A percentile compares a stretch with the other conserved stretches of the same genome.
Evolutionary conservation across 257 asterid species (phyloP).

Genomic region (Primulina tabacum): DNA sequence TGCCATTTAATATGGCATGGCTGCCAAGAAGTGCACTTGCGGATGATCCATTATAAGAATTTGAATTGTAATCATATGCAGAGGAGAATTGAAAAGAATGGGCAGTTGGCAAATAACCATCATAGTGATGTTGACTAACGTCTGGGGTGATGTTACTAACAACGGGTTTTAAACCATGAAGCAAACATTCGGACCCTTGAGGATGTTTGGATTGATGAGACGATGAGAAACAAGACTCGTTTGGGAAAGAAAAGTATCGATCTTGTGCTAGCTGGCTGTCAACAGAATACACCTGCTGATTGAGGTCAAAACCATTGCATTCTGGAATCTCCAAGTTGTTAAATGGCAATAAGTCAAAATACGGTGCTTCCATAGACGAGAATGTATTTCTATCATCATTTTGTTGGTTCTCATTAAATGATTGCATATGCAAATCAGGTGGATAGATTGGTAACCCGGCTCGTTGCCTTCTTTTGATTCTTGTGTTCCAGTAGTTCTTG

Average conservation of each 20-base stretch:
- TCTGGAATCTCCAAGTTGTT: slow-evolving; percentile 40
- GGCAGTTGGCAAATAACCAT: slow-evolving; percentile 29
- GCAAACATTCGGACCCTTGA: slow-evolving; percentile 33
- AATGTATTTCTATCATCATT: slow-evolving; percentile 25
- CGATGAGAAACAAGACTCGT: slow-evolving; percentile 26
- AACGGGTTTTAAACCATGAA: slow-evolving; percentile 22
- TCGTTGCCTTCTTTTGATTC: slow-evolving; percentile 54
- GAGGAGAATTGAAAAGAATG: slow-evolving; percentile 32
- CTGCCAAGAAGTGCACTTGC: slow-evolving; percentile 37
- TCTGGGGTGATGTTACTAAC: slow-evolving; percentile 26
- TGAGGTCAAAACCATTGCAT: slow-evolving; percentile 35
- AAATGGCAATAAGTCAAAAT: slow-evolving; percentile 27
- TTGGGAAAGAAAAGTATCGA: slow-evolving; percentile 23
- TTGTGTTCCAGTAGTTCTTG: slow-evolving; percentile 63
- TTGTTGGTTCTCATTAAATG: slow-evolving; percentile 31
- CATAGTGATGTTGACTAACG: slow-evolving; percentile 33
- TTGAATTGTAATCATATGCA: slow-evolving; percentile 31
- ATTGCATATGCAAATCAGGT: slow-evolving; percentile 33
- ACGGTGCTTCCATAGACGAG: slow-evolving; percentile 28
- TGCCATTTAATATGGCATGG: slow-evolving; percentile 43
- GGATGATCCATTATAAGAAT: slow-evolving; percentile 23
- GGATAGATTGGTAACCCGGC: slow-evolving; percentile 62
- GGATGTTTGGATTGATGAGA: slow-evolving; percentile 46
- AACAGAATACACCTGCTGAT: slow-evolving; percentile 28
- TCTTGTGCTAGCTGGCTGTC: slow-evolving; percentile 33